These are phyloP conservation scores for Tinospora cordifolia DNA, from an alignment of 164 flowering plant genomes.

Conservation along the genomic window DNA sequence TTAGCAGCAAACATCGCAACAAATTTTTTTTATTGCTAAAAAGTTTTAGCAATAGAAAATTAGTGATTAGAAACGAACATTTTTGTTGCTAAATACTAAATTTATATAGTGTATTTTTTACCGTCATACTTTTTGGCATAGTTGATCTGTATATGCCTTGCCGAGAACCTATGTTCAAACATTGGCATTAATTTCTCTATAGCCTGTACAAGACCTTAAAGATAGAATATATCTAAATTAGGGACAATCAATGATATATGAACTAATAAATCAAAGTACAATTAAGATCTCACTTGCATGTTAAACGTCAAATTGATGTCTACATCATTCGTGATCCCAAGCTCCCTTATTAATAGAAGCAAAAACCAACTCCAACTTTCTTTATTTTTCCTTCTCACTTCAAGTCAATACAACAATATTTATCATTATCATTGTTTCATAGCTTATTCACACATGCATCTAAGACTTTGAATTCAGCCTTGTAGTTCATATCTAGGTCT, in stretches of 20 bases:
- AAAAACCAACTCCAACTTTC: neutral
- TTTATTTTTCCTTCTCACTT: neutral
- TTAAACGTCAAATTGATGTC: neutral
- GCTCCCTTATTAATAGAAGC: neutral
- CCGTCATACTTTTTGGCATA: too few species aligned
- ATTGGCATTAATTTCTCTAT: neutral
- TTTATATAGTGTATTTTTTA: too few species aligned
- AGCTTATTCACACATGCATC: neutral
- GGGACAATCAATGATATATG: neutral
- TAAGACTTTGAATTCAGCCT: neutral
- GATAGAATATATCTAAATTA: too few species aligned
- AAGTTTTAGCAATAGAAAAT: too few species aligned
- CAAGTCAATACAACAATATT: neutral
- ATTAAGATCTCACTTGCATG: neutral
- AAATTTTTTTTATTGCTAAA: too few species aligned
- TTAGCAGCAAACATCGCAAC: too few species aligned
- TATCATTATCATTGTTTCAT: neutral
- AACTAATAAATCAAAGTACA: too few species aligned
- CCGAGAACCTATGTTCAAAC: neutral
- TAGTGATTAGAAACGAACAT: too few species aligned
- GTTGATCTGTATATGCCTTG: neutral
- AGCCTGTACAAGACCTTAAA: neutral
- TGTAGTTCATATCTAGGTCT: neutral
- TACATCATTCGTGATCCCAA: too few species aligned
- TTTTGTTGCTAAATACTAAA: too few species aligned